phyloP scores from a whole-genome alignment of 1,284 basidiomycete genomes.

The Cryptococcus sp. region DNA sequence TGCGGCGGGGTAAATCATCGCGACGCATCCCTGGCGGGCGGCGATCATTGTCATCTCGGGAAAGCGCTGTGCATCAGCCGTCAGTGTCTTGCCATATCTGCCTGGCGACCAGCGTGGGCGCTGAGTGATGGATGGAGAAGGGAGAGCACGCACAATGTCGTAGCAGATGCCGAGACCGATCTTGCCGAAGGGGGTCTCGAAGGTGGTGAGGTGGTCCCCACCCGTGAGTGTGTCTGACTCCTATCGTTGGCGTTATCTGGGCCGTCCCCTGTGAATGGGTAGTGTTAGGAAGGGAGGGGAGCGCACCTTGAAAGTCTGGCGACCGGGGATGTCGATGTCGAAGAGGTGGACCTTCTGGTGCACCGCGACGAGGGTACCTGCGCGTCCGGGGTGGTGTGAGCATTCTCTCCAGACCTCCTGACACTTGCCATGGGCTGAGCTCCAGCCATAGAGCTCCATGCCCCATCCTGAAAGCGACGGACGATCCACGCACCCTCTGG shows the following conservation, averaged over 20 bases:
- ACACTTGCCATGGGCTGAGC: background rate
- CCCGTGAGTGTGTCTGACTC: slow-evolving; percentile 90
- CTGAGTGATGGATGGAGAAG: background rate
- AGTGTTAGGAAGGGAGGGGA: background rate
- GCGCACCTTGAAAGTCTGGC: slow-evolving; percentile 90
- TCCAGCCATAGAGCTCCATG: too few relatives aligned
- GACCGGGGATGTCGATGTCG: slow-evolving; percentile 96
- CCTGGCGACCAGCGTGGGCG: too few relatives aligned
- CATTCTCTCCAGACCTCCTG: background rate
- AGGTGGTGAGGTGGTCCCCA: slow-evolving; percentile 71
- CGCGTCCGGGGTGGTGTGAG: background rate
- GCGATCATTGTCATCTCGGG: slow-evolving; percentile 91
- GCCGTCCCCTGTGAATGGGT: background rate
- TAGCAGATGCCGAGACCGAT: slow-evolving; percentile 54
- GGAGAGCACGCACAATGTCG: slow-evolving; percentile 49
- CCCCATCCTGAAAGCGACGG: background rate
- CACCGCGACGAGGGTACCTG: slow-evolving; percentile 77
- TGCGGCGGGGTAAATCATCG: slow-evolving; percentile 77
- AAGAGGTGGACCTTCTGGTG: slow-evolving; percentile 97
- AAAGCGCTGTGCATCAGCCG: slow-evolving; percentile 59
- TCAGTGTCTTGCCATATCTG: too few relatives aligned
- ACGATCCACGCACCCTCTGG: slow-evolving; percentile 63
- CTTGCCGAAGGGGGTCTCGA: slow-evolving; percentile 69
- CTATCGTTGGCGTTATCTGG: slow-evolving; percentile 50
- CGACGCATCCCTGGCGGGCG: slow-evolving; percentile 83